These are phyloP conservation scores for Cladorrhinum samala DNA, from an alignment of 495 filamentous ascomycete genomes.

Conservation along the genomic window DNA sequence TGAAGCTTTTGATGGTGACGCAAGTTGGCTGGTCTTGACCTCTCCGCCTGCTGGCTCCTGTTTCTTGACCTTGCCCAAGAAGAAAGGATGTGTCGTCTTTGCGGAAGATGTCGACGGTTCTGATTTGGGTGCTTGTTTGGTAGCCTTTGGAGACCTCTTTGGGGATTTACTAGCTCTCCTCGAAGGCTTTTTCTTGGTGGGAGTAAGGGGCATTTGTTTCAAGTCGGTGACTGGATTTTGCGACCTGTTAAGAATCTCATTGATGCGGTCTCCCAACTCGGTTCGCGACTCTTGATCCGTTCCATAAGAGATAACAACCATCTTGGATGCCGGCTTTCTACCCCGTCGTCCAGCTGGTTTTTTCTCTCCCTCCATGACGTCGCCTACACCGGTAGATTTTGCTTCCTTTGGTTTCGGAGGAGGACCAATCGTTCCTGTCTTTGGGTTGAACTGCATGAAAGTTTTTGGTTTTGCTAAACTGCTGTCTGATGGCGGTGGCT, in stretches of 20 bases:
- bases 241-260: constrained; percentile 22
- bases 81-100: constrained; percentile 80
- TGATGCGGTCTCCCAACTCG: constrained; percentile 30
- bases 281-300: constrained; percentile 25
- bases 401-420: constrained; percentile 35
- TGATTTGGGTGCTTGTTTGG: background rate
- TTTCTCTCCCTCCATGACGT: constrained; percentile 1
- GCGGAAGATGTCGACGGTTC: too few species aligned
- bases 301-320: constrained; percentile 34
- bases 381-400: background rate
- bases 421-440: constrained; percentile 51
- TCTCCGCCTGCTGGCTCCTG: constrained; percentile 13
- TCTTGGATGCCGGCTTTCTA: constrained; percentile 11
- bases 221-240: constrained; percentile 11
- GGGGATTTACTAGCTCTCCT: background rate
- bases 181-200: constrained; percentile 9
- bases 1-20: background rate
- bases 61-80: constrained; percentile 44
- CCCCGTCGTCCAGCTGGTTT: constrained; percentile 1
- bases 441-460: constrained; percentile 41
- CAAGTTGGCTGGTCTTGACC: constrained; percentile 11
- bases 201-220: constrained; percentile 6
- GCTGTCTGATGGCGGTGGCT: background rate
- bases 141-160: background rate
- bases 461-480: constrained; percentile 34